Conservation (phyloP, 169 alveolate species). For the Plasmodium malariae region DNA sequence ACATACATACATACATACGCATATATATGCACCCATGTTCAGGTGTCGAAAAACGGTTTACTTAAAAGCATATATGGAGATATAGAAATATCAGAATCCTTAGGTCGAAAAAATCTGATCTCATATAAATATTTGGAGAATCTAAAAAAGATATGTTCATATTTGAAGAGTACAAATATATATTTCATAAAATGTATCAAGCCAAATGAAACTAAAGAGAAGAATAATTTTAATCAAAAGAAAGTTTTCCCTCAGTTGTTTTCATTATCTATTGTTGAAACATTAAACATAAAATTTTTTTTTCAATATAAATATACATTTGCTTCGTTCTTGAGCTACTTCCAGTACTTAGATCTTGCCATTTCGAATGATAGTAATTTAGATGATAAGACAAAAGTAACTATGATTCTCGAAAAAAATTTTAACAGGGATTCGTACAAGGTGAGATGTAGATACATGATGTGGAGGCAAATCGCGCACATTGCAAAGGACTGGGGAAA, state of each 20-base stretch:
- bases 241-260: conserved; percentile 68
- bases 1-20: neutral
- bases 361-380: conserved; percentile 18
- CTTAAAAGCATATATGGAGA: conserved; percentile 34
- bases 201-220: conserved; percentile 73
- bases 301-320: conserved; percentile 63
- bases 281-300: conserved; percentile 51
- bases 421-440: conserved; percentile 32
- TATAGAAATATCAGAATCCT: conserved; percentile 40
- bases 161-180: conserved; percentile 57
- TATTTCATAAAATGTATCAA: conserved; percentile 72
- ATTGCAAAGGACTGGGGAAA: neutral
- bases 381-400: conserved; percentile 49
- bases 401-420: conserved; percentile 17
- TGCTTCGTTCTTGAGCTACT: conserved; percentile 56
- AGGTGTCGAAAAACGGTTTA: conserved; percentile 49
- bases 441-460: no score
- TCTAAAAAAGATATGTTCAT: conserved; percentile 48
- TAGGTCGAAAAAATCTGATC: conserved; percentile 62
- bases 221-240: conserved; percentile 32
- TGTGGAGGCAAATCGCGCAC: no score
- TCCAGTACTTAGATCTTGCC: conserved; percentile 29
- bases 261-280: conserved; percentile 74
- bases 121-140: conserved; percentile 65
- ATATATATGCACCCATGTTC: neutral